phyloP scores from a whole-genome alignment of 2,329 filamentous ascomycete species.

The Sphaerulina vaccinii region DNA sequence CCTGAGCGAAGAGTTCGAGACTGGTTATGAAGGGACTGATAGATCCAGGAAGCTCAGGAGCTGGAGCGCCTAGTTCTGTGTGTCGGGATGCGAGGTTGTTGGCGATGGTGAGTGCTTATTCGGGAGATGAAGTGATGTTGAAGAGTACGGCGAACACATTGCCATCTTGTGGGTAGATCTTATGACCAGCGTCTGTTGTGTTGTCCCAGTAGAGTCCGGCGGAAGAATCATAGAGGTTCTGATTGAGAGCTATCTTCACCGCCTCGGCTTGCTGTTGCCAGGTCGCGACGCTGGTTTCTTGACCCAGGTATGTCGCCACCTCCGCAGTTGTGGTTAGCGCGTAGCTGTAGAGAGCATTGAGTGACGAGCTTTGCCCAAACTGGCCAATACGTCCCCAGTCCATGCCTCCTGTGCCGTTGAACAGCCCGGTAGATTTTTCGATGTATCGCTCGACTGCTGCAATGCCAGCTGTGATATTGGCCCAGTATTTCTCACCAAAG shows the following conservation, averaged over 20 bases:
- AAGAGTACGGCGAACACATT: slow-evolving; percentile 43
- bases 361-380: slow-evolving; percentile 49
- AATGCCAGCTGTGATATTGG: neutral
- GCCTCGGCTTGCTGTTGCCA: slow-evolving; percentile 39
- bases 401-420: slow-evolving; percentile 44
- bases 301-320: neutral
- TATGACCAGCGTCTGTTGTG: slow-evolving; percentile 26
- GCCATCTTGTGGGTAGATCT: slow-evolving; percentile 49
- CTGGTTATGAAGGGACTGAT: slow-evolving; percentile 49
- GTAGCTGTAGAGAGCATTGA: slow-evolving; percentile 49
- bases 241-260: slow-evolving; percentile 55
- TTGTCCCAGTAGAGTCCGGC: slow-evolving; percentile 36
- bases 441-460: slow-evolving; percentile 43
- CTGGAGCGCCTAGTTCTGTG: slow-evolving; percentile 45
- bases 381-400: slow-evolving; percentile 52
- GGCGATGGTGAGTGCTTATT: slow-evolving; percentile 35
- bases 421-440: slow-evolving; percentile 41
- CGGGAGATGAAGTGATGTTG: slow-evolving; percentile 35
- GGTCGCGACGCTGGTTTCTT: neutral
- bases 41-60: slow-evolving; percentile 47
- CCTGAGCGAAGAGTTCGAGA: slow-evolving; percentile 43
- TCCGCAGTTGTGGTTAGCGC: slow-evolving; percentile 48
- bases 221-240: slow-evolving; percentile 22
- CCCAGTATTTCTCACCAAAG: slow-evolving; percentile 35
- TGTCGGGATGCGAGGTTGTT: slow-evolving; percentile 37